Percentiles rank a stretch among this genome's conserved stretches.
Evolutionary conservation across 352 stramenopile species (phyloP).

Genomic region (Thalassiosira hispida): DNA sequence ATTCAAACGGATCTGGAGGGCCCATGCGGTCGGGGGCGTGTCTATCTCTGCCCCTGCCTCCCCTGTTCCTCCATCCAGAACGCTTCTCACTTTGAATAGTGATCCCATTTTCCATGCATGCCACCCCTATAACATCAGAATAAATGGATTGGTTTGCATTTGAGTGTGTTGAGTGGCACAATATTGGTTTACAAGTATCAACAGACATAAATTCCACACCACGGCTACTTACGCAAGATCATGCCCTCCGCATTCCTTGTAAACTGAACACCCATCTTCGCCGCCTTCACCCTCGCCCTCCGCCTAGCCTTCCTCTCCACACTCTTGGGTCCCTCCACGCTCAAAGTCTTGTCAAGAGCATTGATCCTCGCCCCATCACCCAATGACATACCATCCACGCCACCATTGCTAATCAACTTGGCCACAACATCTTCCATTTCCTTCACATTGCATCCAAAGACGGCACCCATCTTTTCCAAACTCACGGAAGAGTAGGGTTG

Average conservation of each 20-base stretch:
- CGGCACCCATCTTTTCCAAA: conserved; percentile 60
- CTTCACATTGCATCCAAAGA: conserved; percentile 51
- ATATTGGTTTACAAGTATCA: no score
- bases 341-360: conserved; percentile 41
- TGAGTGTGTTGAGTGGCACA: no score
- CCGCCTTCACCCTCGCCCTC: conserved; percentile 37
- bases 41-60: conserved; percentile 12
- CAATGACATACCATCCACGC: conserved; percentile 28
- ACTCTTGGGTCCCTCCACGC: conserved; percentile 18
- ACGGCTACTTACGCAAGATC: conserved; percentile 48
- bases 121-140: conserved; percentile 16
- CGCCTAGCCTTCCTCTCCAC: conserved; percentile 32
- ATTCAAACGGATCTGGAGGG: conserved; percentile 25
- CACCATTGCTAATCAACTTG: conserved; percentile 54
- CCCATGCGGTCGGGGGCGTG: conserved; percentile 15
- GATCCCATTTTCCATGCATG: conserved; percentile 48
- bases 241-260: conserved; percentile 48
- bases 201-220: not conserved
- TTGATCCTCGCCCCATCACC: conserved; percentile 50
- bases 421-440: conserved; percentile 63
- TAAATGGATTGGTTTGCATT: no score
- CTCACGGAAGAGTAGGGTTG: conserved; percentile 64
- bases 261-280: conserved; percentile 51
- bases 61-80: conserved; percentile 10
- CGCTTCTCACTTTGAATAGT: conserved; percentile 32